phyloP scores from a whole-genome alignment of 2,329 filamentous ascomycete genomes.

The Sclerotinia sclerotiorum region DNA sequence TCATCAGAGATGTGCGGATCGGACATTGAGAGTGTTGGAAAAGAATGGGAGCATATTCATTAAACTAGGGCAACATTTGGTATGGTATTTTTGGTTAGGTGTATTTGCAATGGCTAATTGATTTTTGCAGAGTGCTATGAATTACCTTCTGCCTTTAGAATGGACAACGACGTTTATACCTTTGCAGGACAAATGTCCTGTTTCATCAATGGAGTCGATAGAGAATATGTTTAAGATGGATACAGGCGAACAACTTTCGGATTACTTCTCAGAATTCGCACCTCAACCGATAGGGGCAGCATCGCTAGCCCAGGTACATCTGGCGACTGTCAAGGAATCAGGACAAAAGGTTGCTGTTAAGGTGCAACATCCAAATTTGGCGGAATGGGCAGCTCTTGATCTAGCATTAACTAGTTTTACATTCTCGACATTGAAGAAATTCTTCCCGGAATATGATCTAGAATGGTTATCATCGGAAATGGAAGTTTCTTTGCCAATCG shows the following conservation, averaged over 20 bases:
- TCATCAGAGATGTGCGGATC: constrained; percentile 87
- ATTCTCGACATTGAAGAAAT: constrained; percentile 84
- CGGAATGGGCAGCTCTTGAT: constrained; percentile 88
- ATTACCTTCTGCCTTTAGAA: constrained; percentile 85
- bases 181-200: constrained; percentile 90
- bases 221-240: constrained; percentile 82
- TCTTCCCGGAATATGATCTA: constrained; percentile 96
- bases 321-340: constrained; percentile 77
- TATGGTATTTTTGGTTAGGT: constrained; percentile 40
- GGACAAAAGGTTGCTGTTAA: constrained; percentile 92
- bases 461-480: constrained; percentile 95
- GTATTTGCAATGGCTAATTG: constrained; percentile 30
- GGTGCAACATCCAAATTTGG: constrained; percentile 86
- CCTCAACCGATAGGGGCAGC: constrained; percentile 82
- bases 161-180: constrained; percentile 97
- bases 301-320: constrained; percentile 90
- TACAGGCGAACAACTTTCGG: constrained; percentile 73
- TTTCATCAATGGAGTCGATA: constrained; percentile 85
- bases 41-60: constrained; percentile 98
- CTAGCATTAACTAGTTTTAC: constrained; percentile 83
- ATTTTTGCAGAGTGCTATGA: constrained; percentile 73
- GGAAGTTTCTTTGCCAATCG: constrained; percentile 84
- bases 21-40: constrained; percentile 84
- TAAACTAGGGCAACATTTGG: constrained; percentile 91
- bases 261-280: constrained; percentile 85